Percentiles rank a stretch among this genome's conserved stretches.
phyloP scores from a whole-genome alignment of 106 monocot species.

The Acorus calamus region DNA sequence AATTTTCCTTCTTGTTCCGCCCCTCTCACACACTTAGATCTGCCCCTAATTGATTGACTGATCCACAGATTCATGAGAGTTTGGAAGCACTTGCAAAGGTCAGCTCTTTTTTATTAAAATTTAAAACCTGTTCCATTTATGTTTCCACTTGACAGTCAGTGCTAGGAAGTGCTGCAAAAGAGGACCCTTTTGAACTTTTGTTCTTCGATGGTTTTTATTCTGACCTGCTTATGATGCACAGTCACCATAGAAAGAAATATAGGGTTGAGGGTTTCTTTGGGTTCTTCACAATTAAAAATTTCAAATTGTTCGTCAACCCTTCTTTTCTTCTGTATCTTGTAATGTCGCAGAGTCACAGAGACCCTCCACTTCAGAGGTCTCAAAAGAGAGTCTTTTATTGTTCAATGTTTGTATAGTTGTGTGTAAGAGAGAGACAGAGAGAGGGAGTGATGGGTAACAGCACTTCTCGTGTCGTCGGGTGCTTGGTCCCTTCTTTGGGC shows the following conservation, averaged over 20 bases:
- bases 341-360: conserved; percentile 20
- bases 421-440: no score
- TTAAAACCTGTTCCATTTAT: no score
- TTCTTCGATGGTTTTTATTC: conserved; percentile 23
- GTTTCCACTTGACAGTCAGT: no score
- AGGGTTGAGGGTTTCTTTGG: conserved; percentile 56
- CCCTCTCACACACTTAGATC: conserved; percentile 1
- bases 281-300: conserved; percentile 8
- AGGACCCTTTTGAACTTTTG: background rate
- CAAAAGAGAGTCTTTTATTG: background rate
- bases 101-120: background rate
- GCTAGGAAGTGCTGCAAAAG: no score
- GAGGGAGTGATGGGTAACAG: conserved; percentile 66
- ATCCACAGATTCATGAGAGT: conserved; percentile 6
- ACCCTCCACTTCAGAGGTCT: conserved; percentile 17
- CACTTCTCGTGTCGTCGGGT: conserved; percentile 80
- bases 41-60: background rate
- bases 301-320: conserved; percentile 1
- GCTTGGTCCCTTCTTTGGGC: conserved; percentile 48
- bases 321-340: conserved; percentile 30
- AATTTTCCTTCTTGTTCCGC: background rate
- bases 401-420: conserved; percentile 1
- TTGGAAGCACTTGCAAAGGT: conserved; percentile 7
- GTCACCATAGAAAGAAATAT: conserved; percentile 19
- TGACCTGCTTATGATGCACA: conserved; percentile 61